Evolutionary conservation across 1,284 basidiomycete species (phyloP), one percentile per base, ranked within the genome.

Genomic region (Cryptococcus hybrid): DNA sequence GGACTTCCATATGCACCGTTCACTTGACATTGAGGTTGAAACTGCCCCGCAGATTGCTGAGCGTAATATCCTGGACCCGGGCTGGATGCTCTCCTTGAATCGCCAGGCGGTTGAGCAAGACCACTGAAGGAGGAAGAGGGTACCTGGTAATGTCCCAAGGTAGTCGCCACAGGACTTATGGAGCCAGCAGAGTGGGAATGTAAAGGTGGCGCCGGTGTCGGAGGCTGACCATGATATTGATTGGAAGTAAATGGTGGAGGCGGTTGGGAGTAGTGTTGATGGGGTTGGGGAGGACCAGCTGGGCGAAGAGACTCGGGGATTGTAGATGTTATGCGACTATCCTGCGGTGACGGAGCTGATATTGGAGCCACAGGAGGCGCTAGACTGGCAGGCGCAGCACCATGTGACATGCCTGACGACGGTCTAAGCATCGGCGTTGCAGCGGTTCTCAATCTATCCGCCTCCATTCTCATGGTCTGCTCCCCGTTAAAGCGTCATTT

Each of bases 161-260:
- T 52, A 9, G 51, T 39, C 24, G 58, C 55, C n/a, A 36, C 18
- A 40, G 37, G 49, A n/a, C 30, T 47, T 37, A 51, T 56, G 0
- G 68, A 67, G 2, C 68, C 68, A 30, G 68, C 70, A 18, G 70
- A 68, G 40, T 58, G 53, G 2, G 70, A 57, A 8, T 60, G 66
- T 3, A 58, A 56, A 9, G 65, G 62, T 30, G 62, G 71, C 2
- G 55, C 53, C 18, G 64, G 65, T 7, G 57, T 46, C 9, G 62
- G 65, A 13, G 61, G 50, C 13, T 48, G 54, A n/a, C 44, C 44
- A 24, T 51, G 55, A 51, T 60, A 58, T 5, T 52, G 34, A 18
- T n/a, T 47, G 13, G 46, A 12, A 7, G 46, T 12, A 3, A 57
- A 55, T 40, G 44, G 50, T 13, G 52, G 52, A 46, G 59, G 39